These are phyloP conservation scores for Xylaria bambusicola DNA, from an alignment of 495 filamentous ascomycete species.

Conservation along the genomic window DNA sequence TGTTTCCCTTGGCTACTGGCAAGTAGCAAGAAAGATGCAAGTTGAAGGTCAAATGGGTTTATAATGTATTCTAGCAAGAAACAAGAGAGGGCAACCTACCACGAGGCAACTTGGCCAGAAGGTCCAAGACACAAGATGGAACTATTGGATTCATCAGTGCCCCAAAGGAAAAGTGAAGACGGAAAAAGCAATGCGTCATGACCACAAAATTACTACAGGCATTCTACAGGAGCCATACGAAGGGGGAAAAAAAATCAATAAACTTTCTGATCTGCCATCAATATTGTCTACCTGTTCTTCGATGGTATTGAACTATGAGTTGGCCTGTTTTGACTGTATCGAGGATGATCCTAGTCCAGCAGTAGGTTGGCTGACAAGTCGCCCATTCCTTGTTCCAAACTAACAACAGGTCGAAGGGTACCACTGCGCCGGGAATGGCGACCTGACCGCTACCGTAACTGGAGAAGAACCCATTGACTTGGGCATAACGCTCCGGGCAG, in stretches of 20 bases:
- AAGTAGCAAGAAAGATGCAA: slow-evolving; percentile 15
- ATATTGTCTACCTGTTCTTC: too few species aligned
- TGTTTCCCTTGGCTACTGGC: slow-evolving; percentile 31
- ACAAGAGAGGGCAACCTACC: slow-evolving; percentile 35
- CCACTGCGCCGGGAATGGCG: neutral
- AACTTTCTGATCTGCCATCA: slow-evolving; percentile 4
- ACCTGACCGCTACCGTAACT: too few species aligned
- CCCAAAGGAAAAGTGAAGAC: slow-evolving; percentile 17
- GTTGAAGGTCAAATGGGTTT: slow-evolving; percentile 11
- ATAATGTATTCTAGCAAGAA: slow-evolving; percentile 38
- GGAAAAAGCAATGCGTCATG: slow-evolving; percentile 33
- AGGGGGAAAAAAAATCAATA: slow-evolving; percentile 36
- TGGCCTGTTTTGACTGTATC: too few species aligned
- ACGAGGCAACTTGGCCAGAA: slow-evolving; percentile 8
- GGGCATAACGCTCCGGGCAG: too few species aligned
- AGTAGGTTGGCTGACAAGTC: too few species aligned
- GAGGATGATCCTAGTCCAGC: too few species aligned
- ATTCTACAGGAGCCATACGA: slow-evolving; percentile 31
- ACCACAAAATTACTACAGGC: slow-evolving; percentile 29
- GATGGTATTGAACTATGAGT: neutral
- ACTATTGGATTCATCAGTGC: slow-evolving; percentile 9
- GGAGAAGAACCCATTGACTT: neutral
- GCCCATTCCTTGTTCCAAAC: too few species aligned
- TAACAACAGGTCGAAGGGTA: neutral
- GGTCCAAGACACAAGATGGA: slow-evolving; percentile 23